Evolutionary conservation across 306 rosid genomes (phyloP).

Genomic region (Styphnolobium japonicum): DNA sequence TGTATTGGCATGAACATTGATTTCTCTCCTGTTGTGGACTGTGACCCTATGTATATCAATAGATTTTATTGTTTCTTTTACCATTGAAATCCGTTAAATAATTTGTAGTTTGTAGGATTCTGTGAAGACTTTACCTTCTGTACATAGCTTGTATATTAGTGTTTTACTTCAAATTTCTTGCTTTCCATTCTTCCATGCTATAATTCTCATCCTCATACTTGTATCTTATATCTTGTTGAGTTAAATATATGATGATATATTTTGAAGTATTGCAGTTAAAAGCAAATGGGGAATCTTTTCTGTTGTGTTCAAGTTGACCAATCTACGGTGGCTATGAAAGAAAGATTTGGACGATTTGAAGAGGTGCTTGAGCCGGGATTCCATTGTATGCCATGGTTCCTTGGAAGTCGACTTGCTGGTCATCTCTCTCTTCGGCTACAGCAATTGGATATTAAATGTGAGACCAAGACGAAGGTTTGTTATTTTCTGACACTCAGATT

Average conservation of each 20-base stretch:
- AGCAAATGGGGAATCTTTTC: conserved; percentile 69
- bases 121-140: not conserved
- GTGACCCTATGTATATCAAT: too few relatives aligned
- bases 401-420: conserved; percentile 67
- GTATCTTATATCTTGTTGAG: not conserved
- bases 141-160: not conserved
- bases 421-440: conserved; percentile 87
- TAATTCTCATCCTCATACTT: not conserved
- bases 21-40: too few relatives aligned
- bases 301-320: conserved; percentile 83
- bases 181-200: not conserved
- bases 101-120: not conserved
- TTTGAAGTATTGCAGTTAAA: conserved; percentile 26
- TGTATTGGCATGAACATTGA: too few relatives aligned
- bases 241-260: not conserved
- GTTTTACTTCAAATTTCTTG: not conserved
- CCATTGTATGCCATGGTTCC: conserved; percentile 87
- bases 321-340: conserved; percentile 76
- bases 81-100: not conserved
- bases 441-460: conserved; percentile 84
- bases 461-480: conserved; percentile 93
- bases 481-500: conserved; percentile 2
- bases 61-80: conserved; percentile 2
- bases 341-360: conserved; percentile 69
- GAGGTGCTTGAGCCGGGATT: conserved; percentile 87